Evolutionary conservation across 2,329 filamentous ascomycete species (phyloP).

Genomic region (Aureobasidium sp.): DNA sequence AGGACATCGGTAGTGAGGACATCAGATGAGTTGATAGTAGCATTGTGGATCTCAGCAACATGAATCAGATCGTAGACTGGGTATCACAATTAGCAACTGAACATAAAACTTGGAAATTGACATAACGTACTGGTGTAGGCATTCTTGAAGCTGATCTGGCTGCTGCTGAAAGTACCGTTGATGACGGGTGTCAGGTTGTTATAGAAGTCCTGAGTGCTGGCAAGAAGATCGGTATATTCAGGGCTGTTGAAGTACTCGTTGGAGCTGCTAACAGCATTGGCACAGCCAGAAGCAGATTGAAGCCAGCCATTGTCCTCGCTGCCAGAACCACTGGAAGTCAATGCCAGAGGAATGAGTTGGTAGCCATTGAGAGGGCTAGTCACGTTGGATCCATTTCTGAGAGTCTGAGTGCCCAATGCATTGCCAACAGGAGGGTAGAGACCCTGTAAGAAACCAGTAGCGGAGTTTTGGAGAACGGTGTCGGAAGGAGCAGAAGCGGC

Average conservation of each 20-base stretch:
- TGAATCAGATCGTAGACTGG: slow-evolving; percentile 55
- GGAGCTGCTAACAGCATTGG: slow-evolving; percentile 47
- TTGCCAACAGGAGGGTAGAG: slow-evolving; percentile 70
- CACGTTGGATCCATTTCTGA: slow-evolving; percentile 62
- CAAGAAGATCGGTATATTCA: slow-evolving; percentile 41
- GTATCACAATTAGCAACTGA: not conserved
- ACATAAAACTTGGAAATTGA: not conserved
- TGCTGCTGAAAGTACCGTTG: slow-evolving; percentile 40
- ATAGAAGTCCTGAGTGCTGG: slow-evolving; percentile 47
- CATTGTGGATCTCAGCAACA: slow-evolving; percentile 54
- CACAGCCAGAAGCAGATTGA: slow-evolving; percentile 48
- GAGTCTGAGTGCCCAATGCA: slow-evolving; percentile 43
- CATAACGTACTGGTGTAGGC: slow-evolving; percentile 52
- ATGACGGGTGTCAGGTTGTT: slow-evolving; percentile 41
- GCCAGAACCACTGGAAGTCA: slow-evolving; percentile 45
- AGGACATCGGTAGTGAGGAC: slow-evolving; percentile 54
- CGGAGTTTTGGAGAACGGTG: slow-evolving; percentile 70
- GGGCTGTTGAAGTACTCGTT: slow-evolving; percentile 48
- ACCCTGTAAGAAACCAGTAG: slow-evolving; percentile 71
- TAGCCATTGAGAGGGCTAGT: slow-evolving; percentile 67
- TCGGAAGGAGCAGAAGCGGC: slow-evolving; percentile 64
- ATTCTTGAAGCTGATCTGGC: slow-evolving; percentile 49
- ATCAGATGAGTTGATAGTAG: slow-evolving; percentile 46
- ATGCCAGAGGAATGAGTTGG: slow-evolving; percentile 70
- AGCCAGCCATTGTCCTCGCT: slow-evolving; percentile 42